phyloP scores from a whole-genome alignment of 2,329 filamentous ascomycete species.

The Aspergillus phoenicis region DNA sequence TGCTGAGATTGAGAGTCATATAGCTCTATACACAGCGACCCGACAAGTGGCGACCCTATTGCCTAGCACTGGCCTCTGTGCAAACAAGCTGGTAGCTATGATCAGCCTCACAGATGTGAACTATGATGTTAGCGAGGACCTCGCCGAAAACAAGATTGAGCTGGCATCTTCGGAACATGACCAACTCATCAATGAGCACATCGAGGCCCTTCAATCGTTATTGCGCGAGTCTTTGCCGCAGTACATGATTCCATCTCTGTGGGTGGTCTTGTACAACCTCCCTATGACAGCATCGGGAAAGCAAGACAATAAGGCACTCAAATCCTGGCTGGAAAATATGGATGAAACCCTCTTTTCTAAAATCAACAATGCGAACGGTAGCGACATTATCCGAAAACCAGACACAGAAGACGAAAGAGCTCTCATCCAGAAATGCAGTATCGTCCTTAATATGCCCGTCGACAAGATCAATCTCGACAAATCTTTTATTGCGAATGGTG shows the following conservation, averaged over 20 bases:
- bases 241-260: background rate
- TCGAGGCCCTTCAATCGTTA: background rate
- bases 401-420: too few relatives aligned
- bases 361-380: background rate
- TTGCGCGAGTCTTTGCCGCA: slow-evolving; percentile 1
- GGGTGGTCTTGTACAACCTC: background rate
- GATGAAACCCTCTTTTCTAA: background rate
- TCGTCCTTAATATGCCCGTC: background rate
- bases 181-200: background rate
- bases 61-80: background rate
- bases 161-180: background rate
- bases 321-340: slow-evolving; percentile 5
- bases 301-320: slow-evolving; percentile 7
- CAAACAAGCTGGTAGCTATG: background rate
- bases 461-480: background rate
- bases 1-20: slow-evolving; percentile 27
- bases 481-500: background rate
- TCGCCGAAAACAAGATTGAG: background rate
- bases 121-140: background rate
- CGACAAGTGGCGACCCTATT: background rate
- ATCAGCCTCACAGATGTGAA: background rate
- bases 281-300: background rate
- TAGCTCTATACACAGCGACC: background rate
- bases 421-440: background rate
- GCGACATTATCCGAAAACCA: too few relatives aligned